Evolutionary conservation across 495 filamentous ascomycete genomes (phyloP).

Genomic region (Hyaloscypha variabilis): DNA sequence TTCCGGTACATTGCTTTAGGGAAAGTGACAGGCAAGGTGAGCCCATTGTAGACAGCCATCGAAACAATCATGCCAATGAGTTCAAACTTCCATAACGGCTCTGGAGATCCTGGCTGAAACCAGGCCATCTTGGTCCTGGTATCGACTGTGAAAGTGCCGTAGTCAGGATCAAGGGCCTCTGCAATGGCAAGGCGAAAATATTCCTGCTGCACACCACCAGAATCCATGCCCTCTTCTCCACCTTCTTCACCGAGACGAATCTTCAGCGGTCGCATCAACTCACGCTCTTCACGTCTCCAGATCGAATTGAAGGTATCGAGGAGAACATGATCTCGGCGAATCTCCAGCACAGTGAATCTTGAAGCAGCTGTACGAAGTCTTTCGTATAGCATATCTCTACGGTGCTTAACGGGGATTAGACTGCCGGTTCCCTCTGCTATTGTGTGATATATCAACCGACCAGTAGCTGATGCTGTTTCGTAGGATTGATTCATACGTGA

Average conservation of each 20-base stretch:
- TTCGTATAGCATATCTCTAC: conserved; percentile 52
- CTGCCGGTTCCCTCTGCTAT: conserved; percentile 34
- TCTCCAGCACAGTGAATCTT: conserved; percentile 76
- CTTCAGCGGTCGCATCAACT: conserved; percentile 84
- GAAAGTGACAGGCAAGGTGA: conserved; percentile 87
- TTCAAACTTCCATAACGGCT: conserved; percentile 88
- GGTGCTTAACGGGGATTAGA: conserved; percentile 28
- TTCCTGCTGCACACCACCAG: conserved; percentile 93
- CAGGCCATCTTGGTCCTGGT: conserved; percentile 74
- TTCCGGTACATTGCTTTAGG: conserved; percentile 83
- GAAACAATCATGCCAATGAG: conserved; percentile 84
- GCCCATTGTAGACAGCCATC: conserved; percentile 91
- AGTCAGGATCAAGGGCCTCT: conserved; percentile 75
- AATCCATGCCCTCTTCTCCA: conserved; percentile 89
- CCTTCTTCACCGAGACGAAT: conserved; percentile 78
- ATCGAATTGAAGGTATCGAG: conserved; percentile 83
- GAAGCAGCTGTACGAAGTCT: conserved; percentile 65
- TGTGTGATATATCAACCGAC: conserved; percentile 47
- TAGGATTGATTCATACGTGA: conserved; percentile 77
- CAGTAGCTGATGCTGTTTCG: conserved; percentile 64
- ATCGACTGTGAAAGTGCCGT: conserved; percentile 77
- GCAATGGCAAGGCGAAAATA: conserved; percentile 85
- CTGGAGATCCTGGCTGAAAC: conserved; percentile 80
- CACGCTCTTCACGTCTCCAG: conserved; percentile 80
- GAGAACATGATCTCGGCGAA: conserved; percentile 71